A percentile compares a stretch with the other conserved stretches of the same genome.
Evolutionary conservation across 2,329 filamentous ascomycete genomes (phyloP).

Genomic region (Fusarium devonianum): DNA sequence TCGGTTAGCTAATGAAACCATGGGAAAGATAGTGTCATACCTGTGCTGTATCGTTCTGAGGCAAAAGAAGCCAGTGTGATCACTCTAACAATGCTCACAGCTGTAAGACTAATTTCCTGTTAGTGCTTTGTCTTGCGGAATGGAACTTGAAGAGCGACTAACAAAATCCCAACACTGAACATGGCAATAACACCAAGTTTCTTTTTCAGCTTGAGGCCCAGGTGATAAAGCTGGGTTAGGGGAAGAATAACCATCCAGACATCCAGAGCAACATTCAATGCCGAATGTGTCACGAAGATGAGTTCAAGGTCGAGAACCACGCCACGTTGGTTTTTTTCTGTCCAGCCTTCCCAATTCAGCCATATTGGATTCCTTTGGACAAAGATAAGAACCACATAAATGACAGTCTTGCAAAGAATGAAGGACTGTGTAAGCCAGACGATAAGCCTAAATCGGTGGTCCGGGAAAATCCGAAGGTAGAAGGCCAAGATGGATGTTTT

Average conservation of each 20-base stretch:
- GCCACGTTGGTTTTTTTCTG: background rate
- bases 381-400: background rate
- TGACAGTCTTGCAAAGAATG: background rate
- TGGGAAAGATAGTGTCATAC: fast-evolving
- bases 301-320: too few relatives aligned
- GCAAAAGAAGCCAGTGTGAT: conserved; percentile 6
- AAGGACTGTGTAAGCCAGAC: conserved; percentile 9
- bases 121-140: background rate
- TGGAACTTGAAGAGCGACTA: fast-evolving
- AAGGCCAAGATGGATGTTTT: conserved; percentile 17
- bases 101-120: conserved; percentile 5
- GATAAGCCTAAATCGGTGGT: background rate
- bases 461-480: conserved; percentile 19
- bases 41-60: conserved; percentile 6
- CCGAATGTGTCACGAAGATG: background rate
- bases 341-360: conserved; percentile 18
- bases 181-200: conserved; percentile 13
- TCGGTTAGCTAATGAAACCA: fast-evolving
- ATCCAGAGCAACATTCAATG: conserved; percentile 5
- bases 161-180: conserved; percentile 28
- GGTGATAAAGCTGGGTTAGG: background rate
- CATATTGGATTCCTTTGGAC: conserved; percentile 6
- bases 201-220: background rate
- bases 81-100: conserved; percentile 13
- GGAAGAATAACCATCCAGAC: conserved; percentile 17